Percentiles rank a stretch among this genome's conserved stretches.
phyloP scores from a whole-genome alignment of 1,139 yeast species.

The Arxiozyma bovina region DNA sequence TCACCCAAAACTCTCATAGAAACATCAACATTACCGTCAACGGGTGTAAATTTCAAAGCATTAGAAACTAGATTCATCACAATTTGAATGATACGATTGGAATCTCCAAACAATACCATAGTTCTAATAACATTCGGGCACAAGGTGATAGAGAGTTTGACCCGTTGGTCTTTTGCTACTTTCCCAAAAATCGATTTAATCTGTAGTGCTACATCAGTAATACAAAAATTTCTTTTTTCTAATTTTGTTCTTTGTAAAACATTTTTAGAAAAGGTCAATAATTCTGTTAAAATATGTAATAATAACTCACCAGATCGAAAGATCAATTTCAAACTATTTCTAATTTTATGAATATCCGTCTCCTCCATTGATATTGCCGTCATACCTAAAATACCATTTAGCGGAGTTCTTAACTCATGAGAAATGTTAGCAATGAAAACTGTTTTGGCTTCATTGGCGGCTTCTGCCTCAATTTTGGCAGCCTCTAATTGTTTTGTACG shows the following conservation, averaged over 20 bases:
- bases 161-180: slow-evolving; percentile 70
- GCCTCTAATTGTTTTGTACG: slow-evolving; percentile 85
- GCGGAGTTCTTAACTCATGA: slow-evolving; percentile 88
- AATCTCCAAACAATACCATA: slow-evolving; percentile 71
- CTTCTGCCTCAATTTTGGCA: slow-evolving; percentile 82
- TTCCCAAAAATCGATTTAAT: slow-evolving; percentile 81
- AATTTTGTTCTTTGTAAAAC: slow-evolving; percentile 80
- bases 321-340: slow-evolving; percentile 63
- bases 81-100: slow-evolving; percentile 77
- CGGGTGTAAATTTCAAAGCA: slow-evolving; percentile 81
- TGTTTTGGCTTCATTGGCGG: slow-evolving; percentile 87
- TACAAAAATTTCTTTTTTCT: slow-evolving; percentile 68
- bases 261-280: slow-evolving; percentile 81
- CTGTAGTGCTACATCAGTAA: slow-evolving; percentile 71
- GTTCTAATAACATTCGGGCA: slow-evolving; percentile 54
- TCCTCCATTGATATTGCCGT: slow-evolving; percentile 90
- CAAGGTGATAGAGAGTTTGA: slow-evolving; percentile 47
- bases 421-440: slow-evolving; percentile 93
- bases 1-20: slow-evolving; percentile 58
- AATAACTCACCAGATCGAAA: slow-evolving; percentile 82
- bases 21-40: slow-evolving; percentile 72
- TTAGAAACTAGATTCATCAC: slow-evolving; percentile 83
- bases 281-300: slow-evolving; percentile 77
- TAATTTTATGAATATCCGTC: slow-evolving; percentile 53
- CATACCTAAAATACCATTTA: slow-evolving; percentile 94